Evolutionary conservation across 768 basidiomycete genomes (phyloP), one percentile per base, ranked within the genome.

Genomic region (Collybiopsis luxurians): DNA sequence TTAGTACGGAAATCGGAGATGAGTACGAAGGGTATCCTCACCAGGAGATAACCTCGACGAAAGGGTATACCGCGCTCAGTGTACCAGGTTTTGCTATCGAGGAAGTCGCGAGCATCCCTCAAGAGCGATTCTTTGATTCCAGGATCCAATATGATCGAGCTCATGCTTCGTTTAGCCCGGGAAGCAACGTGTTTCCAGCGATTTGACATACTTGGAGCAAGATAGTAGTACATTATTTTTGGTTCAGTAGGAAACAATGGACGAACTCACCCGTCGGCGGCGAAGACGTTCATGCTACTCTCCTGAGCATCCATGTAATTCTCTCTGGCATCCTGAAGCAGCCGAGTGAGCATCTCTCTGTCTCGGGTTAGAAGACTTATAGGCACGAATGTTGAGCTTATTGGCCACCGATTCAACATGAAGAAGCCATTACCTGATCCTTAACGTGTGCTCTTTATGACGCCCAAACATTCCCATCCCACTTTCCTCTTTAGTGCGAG

Each of bases 1-100:
- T 27, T 59, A 34, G 24, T 24, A 9, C 23, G 26, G 26, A 30
- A 24, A 31, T 28, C 21, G 36, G 13, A 40, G 34, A 13, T 6
- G 27, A 53, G 50, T 40, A 43, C 15, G 26, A 4, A 23, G 15
- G 31, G 31, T 44, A 42, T 38, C 62, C 66, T 47, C 58, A 73
- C 72, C 21, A 90, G 75, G n/a, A 91, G 78, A 65, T 89, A 90
- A 12, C 91, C 90, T 12, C 90, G 77, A 19, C 89, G 84, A 73
- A 89, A 92, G 1, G 91, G 90, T 57, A 92, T 91, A 0, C 89
- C 90, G 51, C 90, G 83, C 11, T 82, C 81, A 1, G 79, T 64
- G 60, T 92, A 92, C 91, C 91, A 92, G 19, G 71, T 56, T 61
- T 85, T 87, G 61, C 84, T 87, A 10, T 68, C 67, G 53, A 92